Evolutionary conservation across 371 early-diverging fungal species (phyloP).

Genomic region (Mucor saturninus): DNA sequence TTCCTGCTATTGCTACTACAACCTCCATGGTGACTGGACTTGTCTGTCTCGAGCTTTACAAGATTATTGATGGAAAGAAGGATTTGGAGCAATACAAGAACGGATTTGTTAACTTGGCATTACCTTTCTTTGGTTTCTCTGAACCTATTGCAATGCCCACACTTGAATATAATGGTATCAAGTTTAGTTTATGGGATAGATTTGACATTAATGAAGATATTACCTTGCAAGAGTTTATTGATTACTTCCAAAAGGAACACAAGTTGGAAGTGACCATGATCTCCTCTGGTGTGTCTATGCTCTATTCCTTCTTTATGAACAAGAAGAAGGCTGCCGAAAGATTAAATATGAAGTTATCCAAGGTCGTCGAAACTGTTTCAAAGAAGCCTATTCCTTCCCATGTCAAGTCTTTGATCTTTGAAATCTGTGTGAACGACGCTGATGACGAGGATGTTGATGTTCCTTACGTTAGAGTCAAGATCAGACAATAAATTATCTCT

Average conservation of each 20-base stretch:
- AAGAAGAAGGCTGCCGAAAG: conserved; percentile 89
- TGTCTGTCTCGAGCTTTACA: conserved; percentile 98
- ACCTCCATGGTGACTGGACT: conserved; percentile 99
- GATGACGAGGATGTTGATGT: conserved; percentile 93
- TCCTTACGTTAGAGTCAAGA: conserved; percentile 51
- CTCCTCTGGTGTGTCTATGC: conserved; percentile 91
- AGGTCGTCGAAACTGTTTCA: conserved; percentile 81
- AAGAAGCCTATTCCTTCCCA: conserved; percentile 90
- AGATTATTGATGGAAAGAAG: conserved; percentile 81
- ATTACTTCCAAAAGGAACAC: conserved; percentile 83
- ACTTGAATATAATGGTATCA: conserved; percentile 82
- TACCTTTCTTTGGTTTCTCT: conserved; percentile 99
- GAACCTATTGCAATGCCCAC: conserved; percentile 95
- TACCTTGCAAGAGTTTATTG: conserved; percentile 90
- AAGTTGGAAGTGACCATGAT: conserved; percentile 95
- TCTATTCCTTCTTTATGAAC: conserved; percentile 90
- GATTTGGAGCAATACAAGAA: conserved; percentile 97
- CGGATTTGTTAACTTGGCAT: conserved; percentile 97
- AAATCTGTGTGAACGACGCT: conserved; percentile 86
- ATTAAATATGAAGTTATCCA: conserved; percentile 71
- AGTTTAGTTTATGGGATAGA: conserved; percentile 97
- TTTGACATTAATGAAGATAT: conserved; percentile 89
- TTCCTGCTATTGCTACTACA: conserved; percentile 99
- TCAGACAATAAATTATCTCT: conserved; percentile 34
- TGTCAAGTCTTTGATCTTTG: conserved; percentile 83